Evolutionary conservation across 768 basidiomycete species (phyloP).

Genomic region (Kwoniella dendrophila): DNA sequence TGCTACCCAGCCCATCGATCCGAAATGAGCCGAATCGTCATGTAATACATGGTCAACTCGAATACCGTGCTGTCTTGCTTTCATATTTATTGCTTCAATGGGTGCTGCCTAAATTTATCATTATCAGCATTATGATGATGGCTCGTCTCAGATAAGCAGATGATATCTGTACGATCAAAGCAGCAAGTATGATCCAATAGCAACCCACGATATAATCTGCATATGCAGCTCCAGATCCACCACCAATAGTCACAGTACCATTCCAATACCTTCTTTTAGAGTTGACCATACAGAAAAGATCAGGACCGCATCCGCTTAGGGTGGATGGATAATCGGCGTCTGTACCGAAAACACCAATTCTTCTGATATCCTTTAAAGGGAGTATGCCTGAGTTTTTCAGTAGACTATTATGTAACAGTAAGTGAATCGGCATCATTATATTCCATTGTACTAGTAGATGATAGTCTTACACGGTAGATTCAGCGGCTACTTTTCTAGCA

Average conservation of each 20-base stretch:
- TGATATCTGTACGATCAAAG: background rate
- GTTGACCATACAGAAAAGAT: slow-evolving; percentile 44
- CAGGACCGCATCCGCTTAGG: slow-evolving; percentile 45
- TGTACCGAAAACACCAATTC: slow-evolving; percentile 64
- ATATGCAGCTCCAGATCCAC: slow-evolving; percentile 51
- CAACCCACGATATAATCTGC: slow-evolving; percentile 47
- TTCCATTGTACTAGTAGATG: background rate
- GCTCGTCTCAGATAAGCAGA: background rate
- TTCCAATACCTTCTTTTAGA: slow-evolving; percentile 48
- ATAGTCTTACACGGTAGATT: slow-evolving; percentile 44
- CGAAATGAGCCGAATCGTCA: slow-evolving; percentile 40
- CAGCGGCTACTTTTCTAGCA: slow-evolving; percentile 45
- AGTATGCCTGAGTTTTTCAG: slow-evolving; percentile 50
- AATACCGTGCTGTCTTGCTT: slow-evolving; percentile 35
- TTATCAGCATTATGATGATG: background rate
- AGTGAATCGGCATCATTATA: background rate
- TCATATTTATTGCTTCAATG: slow-evolving; percentile 47
- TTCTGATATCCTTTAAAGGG: slow-evolving; percentile 38
- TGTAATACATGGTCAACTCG: slow-evolving; percentile 48
- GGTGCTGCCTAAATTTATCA: slow-evolving; percentile 36
- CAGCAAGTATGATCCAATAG: background rate
- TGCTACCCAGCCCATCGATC: slow-evolving; percentile 38
- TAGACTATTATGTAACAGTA: slow-evolving; percentile 26
- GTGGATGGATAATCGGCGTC: slow-evolving; percentile 60
- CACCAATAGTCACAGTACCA: slow-evolving; percentile 52